Conservation (phyloP, 805 yeast genomes). For the Candida silvicultrix region DNA sequence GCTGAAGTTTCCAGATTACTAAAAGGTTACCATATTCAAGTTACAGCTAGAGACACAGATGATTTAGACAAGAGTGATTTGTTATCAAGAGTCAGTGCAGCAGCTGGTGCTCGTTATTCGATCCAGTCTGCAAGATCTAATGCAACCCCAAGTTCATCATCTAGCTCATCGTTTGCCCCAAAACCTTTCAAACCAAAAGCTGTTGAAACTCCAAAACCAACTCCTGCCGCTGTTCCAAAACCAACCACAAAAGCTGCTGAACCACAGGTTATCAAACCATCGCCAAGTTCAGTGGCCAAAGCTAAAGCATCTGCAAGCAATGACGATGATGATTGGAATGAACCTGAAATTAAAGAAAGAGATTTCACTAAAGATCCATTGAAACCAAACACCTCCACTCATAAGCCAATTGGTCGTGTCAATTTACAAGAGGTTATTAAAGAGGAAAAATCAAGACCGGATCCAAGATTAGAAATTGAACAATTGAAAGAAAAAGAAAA, state of each 20-base stretch:
- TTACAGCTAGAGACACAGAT: constrained; percentile 91
- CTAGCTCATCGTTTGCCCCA: constrained; percentile 18
- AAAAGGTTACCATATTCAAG: constrained; percentile 88
- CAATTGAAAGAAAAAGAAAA: constrained; percentile 28
- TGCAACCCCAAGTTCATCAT: constrained; percentile 21
- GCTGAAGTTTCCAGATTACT: constrained; percentile 67
- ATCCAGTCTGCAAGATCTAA: constrained; percentile 38
- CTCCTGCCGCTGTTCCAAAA: constrained; percentile 15
- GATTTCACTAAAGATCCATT: constrained; percentile 42
- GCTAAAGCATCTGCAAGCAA: constrained; percentile 14
- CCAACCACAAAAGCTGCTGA: constrained; percentile 14
- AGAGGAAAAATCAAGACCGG: constrained; percentile 36
- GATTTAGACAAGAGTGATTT: constrained; percentile 80
- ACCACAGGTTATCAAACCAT: constrained; percentile 7
- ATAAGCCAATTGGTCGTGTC: constrained; percentile 59
- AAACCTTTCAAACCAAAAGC: constrained; percentile 13
- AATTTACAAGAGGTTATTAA: constrained; percentile 39
- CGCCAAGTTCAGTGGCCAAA: constrained; percentile 17
- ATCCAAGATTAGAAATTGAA: constrained; percentile 35
- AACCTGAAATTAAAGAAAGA: constrained; percentile 41
- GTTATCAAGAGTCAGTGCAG: constrained; percentile 70
- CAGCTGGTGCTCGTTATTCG: constrained; percentile 94
- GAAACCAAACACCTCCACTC: constrained; percentile 38
- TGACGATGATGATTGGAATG: constrained; percentile 38
- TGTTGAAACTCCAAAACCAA: constrained; percentile 20